Conservation (phyloP, 2,329 filamentous ascomycete species). For the Sclerotinia spermophila region DNA sequence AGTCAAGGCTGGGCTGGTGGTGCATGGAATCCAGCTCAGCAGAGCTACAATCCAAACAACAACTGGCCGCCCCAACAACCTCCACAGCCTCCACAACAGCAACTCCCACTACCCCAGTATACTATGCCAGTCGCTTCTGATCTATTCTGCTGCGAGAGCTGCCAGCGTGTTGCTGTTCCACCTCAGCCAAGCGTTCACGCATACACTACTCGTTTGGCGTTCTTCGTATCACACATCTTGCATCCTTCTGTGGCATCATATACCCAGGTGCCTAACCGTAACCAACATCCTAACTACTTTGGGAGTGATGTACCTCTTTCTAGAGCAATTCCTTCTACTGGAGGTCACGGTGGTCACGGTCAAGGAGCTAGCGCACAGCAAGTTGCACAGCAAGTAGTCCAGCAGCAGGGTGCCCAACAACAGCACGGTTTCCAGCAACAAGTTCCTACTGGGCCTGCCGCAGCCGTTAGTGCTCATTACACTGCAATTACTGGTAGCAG, state of each 20-base stretch:
- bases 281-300: background rate
- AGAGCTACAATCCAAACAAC: background rate
- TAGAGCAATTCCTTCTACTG: background rate
- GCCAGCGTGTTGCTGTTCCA: background rate
- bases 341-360: no score
- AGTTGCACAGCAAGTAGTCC: background rate
- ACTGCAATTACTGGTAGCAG: background rate
- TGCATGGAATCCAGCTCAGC: background rate
- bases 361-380: background rate
- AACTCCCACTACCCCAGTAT: background rate
- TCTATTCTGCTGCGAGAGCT: background rate
- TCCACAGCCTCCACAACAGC: background rate
- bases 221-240: background rate
- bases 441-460: background rate
- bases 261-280: background rate
- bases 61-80: background rate
- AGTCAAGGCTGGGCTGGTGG: background rate
- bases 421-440: background rate
- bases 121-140: background rate
- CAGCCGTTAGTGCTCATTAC: background rate
- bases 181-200: background rate
- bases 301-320: background rate
- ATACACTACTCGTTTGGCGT: conserved; percentile 2
- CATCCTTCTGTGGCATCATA: conserved; percentile 5
- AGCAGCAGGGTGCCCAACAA: background rate